Evolutionary conservation across 1,284 basidiomycete species (phyloP), one percentile per base, ranked within the genome.

Genomic region (Tilletia indica): DNA sequence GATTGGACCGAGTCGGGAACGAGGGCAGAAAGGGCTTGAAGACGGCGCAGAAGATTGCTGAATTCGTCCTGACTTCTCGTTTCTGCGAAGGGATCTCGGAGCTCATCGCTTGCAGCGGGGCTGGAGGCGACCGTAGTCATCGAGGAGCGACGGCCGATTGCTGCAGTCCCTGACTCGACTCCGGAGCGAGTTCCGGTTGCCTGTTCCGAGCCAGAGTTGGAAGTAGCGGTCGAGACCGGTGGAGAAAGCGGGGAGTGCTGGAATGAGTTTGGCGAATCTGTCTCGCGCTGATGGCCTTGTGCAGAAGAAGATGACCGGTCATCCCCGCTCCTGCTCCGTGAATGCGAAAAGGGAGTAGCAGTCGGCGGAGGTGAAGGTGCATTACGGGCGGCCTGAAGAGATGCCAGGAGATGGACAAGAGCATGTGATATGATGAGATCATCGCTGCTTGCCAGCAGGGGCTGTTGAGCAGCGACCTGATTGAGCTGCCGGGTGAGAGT

Each of bases 361-460:
- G 12, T 36, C n/a, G 61, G 38, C 31, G 36, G 61, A 38, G 61
- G 61, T 6, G 61, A 3, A 3, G 61, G 61, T 12, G 61, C 61
- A 1, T 64, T 12, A 19, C 61, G 61, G 3, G 61, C 61, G 34
- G 61, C 34, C n/a, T 64, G 61, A 12, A 64, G 61, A 38, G 61
- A 39, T 1, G 34, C 61, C 1, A 64, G 61, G 0, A 64, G 61
- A 39, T 64, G 3, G 34, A 64, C 16, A 16, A 64, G 61, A 16
- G 61, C 61, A 21, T 64, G 61, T 3, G 61, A 64, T 6, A 64
- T 34, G 36, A 6, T 39, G 6, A 64, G 61, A 38, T 64, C 61
- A n/a, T 64, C 61, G 61, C 61, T 64, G 61, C 61, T 64, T 9
- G 61, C 61, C 36, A 64, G n/a, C 11, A 64, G 61, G 12, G 61